These are phyloP conservation scores for Paraconiothyrium brasiliense DNA, from an alignment of 2,329 filamentous ascomycete genomes.

Conservation along the genomic window DNA sequence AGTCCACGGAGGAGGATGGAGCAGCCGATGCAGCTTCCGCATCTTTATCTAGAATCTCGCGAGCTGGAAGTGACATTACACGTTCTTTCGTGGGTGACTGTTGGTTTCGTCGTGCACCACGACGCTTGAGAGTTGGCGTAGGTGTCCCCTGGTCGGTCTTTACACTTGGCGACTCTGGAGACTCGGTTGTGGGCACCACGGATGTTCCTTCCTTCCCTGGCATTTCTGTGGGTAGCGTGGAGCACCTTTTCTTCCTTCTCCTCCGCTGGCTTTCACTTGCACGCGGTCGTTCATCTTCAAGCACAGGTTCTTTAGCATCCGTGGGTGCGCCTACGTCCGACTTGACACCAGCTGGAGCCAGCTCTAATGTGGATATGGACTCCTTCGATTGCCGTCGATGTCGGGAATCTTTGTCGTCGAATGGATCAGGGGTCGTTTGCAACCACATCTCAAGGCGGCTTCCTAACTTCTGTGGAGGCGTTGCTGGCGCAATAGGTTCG, in stretches of 20 bases:
- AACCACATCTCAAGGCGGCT: slow-evolving; percentile 71
- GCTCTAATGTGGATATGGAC: slow-evolving; percentile 39
- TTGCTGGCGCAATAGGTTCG: slow-evolving; percentile 36
- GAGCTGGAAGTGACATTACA: slow-evolving; percentile 41
- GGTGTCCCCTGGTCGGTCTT: slow-evolving; percentile 32
- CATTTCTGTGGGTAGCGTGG: slow-evolving; percentile 38
- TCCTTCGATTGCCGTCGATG: slow-evolving; percentile 43
- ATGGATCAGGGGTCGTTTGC: slow-evolving; percentile 64
- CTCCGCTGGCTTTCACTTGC: slow-evolving; percentile 39
- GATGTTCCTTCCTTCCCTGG: slow-evolving; percentile 33
- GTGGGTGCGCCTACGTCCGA: slow-evolving; percentile 38
- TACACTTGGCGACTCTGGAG: slow-evolving; percentile 26
- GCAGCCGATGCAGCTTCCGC: slow-evolving; percentile 41
- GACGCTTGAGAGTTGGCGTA: slow-evolving; percentile 49
- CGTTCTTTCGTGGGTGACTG: slow-evolving; percentile 54
- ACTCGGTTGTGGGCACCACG: slow-evolving; percentile 30
- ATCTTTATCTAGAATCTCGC: slow-evolving; percentile 31
- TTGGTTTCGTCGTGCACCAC: slow-evolving; percentile 49
- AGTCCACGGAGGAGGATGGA: slow-evolving; percentile 49
- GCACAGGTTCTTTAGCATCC: slow-evolving; percentile 30
- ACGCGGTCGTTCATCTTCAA: slow-evolving; percentile 32
- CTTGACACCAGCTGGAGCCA: slow-evolving; percentile 34
- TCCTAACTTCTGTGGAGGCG: slow-evolving; percentile 56
- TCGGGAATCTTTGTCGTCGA: slow-evolving; percentile 57
- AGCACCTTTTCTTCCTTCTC: slow-evolving; percentile 37